Conservation (phyloP, 345 rosid genomes). For the Populus tremula region DNA sequence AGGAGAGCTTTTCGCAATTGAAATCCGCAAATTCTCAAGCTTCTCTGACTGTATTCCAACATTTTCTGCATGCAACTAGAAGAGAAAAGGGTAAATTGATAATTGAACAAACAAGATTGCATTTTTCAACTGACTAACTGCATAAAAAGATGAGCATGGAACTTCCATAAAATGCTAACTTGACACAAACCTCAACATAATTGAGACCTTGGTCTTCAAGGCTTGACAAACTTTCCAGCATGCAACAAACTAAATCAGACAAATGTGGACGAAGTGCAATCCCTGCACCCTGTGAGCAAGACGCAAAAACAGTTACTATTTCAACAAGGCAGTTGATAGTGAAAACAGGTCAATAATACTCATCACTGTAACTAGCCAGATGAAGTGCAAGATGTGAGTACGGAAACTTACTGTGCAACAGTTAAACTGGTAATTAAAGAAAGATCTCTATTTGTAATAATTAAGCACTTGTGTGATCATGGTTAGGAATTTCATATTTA, state of each 20-base stretch:
- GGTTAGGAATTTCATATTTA: not conserved
- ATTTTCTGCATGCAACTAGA: slow-evolving; percentile 94
- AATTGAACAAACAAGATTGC: slow-evolving; percentile 6
- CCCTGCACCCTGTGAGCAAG: slow-evolving; percentile 73
- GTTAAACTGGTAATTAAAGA: not conserved
- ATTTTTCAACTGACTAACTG: not conserved
- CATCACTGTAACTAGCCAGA: not conserved
- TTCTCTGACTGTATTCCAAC: slow-evolving; percentile 88
- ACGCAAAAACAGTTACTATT: not conserved
- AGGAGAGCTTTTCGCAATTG: slow-evolving; percentile 92
- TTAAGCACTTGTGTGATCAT: not conserved
- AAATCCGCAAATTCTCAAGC: slow-evolving; percentile 86
- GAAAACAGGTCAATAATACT: not conserved
- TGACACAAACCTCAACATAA: slow-evolving; percentile 75
- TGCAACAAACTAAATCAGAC: slow-evolving; percentile 88
- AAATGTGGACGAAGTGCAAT: slow-evolving; percentile 82
- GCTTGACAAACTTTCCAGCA: slow-evolving; percentile 98
- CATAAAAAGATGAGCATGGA: not conserved
- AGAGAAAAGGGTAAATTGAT: slow-evolving; percentile 15
- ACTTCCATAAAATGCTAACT: slow-evolving; percentile 10
- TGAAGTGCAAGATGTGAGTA: not conserved
- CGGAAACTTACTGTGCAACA: not conserved
- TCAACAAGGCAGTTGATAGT: not conserved
- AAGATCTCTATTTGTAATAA: not conserved
- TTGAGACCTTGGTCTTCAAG: slow-evolving; percentile 98